Conservation (phyloP, 2,329 filamentous ascomycete species). For the Pyricularia pennisetigena region DNA sequence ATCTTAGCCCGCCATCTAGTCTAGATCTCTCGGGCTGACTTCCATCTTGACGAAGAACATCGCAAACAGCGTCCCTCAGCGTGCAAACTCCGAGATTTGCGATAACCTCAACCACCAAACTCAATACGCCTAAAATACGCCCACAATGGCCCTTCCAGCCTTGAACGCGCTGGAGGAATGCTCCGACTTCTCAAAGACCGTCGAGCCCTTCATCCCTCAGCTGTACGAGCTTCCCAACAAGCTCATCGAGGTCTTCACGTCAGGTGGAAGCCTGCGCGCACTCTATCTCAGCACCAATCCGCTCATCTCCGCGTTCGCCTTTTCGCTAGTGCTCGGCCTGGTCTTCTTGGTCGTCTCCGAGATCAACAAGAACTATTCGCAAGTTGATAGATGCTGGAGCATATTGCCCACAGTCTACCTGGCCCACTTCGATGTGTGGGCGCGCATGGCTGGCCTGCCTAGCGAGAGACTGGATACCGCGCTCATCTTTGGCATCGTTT, state of each 20-base stretch:
- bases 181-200: conserved; percentile 63
- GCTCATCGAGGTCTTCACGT: conserved; percentile 48
- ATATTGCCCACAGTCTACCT: conserved; percentile 82
- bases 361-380: conserved; percentile 90
- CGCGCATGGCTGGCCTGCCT: conserved; percentile 61
- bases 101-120: background rate
- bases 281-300: conserved; percentile 84
- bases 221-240: conserved; percentile 60
- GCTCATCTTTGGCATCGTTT: conserved; percentile 59
- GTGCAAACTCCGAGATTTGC: background rate
- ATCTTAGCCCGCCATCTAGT: background rate
- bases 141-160: conserved; percentile 59
- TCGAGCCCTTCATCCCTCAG: conserved; percentile 65
- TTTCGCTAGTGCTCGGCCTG: conserved; percentile 60
- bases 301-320: conserved; percentile 62
- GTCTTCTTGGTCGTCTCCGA: conserved; percentile 71
- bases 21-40: background rate
- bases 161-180: conserved; percentile 64
- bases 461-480: conserved; percentile 64
- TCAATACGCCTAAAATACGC: background rate
- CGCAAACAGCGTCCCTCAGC: background rate
- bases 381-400: conserved; percentile 89
- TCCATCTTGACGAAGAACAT: background rate
- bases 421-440: conserved; percentile 75
- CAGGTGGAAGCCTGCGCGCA: conserved; percentile 51